phyloP scores from a whole-genome alignment of 2,329 filamentous ascomycete species.

The Ophiocordyceps camponoti-floridani region DNA sequence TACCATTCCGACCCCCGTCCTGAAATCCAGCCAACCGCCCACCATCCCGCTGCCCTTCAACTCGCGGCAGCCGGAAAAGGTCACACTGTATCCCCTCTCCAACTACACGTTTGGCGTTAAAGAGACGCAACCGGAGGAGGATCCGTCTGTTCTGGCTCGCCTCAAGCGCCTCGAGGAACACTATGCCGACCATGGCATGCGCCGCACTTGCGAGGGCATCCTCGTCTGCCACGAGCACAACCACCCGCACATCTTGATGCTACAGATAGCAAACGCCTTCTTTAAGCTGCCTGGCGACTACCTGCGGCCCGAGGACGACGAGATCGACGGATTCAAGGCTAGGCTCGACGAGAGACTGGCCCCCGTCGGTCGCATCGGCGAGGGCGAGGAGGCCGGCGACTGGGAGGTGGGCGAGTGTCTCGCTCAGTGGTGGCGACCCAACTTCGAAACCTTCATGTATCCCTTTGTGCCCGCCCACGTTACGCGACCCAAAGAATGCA shows the following conservation, averaged over 20 bases:
- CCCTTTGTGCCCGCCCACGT: conserved; percentile 94
- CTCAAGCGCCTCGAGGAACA: conserved; percentile 92
- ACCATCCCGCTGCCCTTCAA: conserved; percentile 71
- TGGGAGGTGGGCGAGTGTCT: conserved; percentile 93
- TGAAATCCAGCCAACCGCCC: conserved; percentile 65
- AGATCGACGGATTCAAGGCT: conserved; percentile 86
- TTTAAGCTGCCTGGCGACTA: conserved; percentile 98
- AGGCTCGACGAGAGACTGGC: conserved; percentile 86
- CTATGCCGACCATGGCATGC: conserved; percentile 84
- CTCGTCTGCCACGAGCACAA: conserved; percentile 98
- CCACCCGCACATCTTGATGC: conserved; percentile 95
- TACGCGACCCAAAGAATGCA: conserved; percentile 93
- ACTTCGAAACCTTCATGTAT: conserved; percentile 99
- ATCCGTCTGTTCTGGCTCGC: conserved; percentile 83
- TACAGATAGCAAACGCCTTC: conserved; percentile 98
- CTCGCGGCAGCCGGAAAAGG: conserved; percentile 72
- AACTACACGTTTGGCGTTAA: conserved; percentile 99
- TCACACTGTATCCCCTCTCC: conserved; percentile 83
- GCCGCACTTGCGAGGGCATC: conserved; percentile 89
- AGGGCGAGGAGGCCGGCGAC: conserved; percentile 68
- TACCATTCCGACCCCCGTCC: conserved; percentile 57
- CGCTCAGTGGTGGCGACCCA: conserved; percentile 96
- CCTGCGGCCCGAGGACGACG: conserved; percentile 72
- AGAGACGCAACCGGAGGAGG: conserved; percentile 94
- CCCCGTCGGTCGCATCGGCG: conserved; percentile 71